Evolutionary conservation across 2,329 filamentous ascomycete species (phyloP), one percentile per base, ranked within the genome.

Genomic region (Paramyrothecium roridum): DNA sequence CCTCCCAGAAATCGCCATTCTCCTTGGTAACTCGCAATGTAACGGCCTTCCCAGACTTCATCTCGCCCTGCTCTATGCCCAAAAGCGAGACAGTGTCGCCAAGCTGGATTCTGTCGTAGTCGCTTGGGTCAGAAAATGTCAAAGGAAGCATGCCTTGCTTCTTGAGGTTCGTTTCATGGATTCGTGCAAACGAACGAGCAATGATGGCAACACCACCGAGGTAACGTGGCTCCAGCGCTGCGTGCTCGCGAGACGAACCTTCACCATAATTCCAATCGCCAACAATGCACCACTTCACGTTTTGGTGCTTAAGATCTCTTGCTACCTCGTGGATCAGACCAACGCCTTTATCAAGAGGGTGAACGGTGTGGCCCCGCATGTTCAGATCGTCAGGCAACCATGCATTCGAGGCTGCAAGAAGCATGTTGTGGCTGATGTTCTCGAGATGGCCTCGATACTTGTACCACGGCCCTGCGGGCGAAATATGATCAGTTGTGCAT

Each of bases 151-250:
- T 64, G 1, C 60, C 65, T 79, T 92, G 90, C 84, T 95, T 95
- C 87, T 95, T 95, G 73, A 96, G 80, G 79, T 95, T 95, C 73
- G 91, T 93, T 81, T 95, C 91, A 81, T 95, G 90, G 69, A 95
- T 95, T 82, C 90, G 88, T 65, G 91, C 91, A 74, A 96, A 95
- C 58, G 83, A 87, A 74, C 87, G 86, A 70, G 84, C 87, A 67
- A 95, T 90, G 73, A 95, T 89, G 63, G 90, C 87, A 64, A 92
- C 81, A 72, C 90, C 90, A 63, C 90, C 90, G 58, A 95, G 82
- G 78, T 92, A 90, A 68, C 91, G 82, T 63, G 91, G 91, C 79
- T 95, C 89, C 57, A 96, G 82, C 66, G 91, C 91, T 64, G 91
- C 91, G 73, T 96, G 91, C 77, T 96, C 91, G 78, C 91, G 87